Evolutionary conservation across 2,329 filamentous ascomycete genomes (phyloP).

Genomic region (Calonectria pseudoreteaudii): DNA sequence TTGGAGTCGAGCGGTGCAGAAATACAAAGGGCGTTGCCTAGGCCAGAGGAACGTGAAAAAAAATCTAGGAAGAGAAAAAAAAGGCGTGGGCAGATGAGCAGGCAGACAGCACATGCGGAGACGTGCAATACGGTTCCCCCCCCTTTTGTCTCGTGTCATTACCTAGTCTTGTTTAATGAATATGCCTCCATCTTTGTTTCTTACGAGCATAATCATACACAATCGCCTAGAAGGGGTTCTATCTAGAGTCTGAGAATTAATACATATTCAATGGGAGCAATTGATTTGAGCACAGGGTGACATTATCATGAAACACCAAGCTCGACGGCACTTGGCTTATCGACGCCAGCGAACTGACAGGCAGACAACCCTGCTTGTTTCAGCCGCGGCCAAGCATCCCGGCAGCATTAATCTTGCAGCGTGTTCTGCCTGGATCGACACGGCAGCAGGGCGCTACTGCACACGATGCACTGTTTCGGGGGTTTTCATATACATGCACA

Average conservation of each 20-base stretch:
- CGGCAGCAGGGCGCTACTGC: background rate
- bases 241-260: constrained; percentile 7
- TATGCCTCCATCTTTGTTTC: constrained; percentile 34
- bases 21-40: background rate
- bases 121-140: constrained; percentile 12
- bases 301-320: background rate
- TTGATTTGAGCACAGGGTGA: background rate
- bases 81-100: constrained; percentile 10
- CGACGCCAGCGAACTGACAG: background rate
- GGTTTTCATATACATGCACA: background rate
- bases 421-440: background rate
- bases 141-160: constrained; percentile 15
- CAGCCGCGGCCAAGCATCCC: background rate
- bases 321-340: background rate
- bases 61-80: constrained; percentile 5
- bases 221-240: background rate
- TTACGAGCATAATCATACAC: constrained; percentile 14
- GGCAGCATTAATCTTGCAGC: background rate
- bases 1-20: constrained; percentile 4
- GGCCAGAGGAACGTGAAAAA: background rate
- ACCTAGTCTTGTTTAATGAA: constrained; percentile 38
- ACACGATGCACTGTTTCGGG: background rate
- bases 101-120: constrained; percentile 14
- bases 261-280: background rate
- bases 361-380: background rate